Base-by-base conservation (phyloP, 2,329 filamentous ascomycete genomes). In the Endothia cerciana region DNA sequence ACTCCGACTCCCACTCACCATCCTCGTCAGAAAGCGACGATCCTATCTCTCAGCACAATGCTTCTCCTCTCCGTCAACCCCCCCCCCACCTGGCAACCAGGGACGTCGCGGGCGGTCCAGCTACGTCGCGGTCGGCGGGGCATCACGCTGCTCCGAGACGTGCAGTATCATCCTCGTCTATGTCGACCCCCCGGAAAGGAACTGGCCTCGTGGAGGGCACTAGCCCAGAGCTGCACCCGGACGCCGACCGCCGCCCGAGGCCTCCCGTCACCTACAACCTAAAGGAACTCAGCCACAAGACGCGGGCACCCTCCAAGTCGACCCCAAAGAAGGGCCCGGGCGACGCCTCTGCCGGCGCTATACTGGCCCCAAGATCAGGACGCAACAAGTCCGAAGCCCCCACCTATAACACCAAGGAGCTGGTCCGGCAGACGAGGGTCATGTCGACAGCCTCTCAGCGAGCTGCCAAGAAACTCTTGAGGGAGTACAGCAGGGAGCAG, bases 191-290 rank as follows among this genome's bases (percentile, higher is more conserved):
- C 4, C 15, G 38, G 17, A 43, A 4, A 11, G 57, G 25, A 5
- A 45, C 38, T 30, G 25, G 40, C 36, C 11, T 57, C 15, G 2
- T 38, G 8, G 61, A 49, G 13, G 49, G 49, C 25, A 41, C 57
- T 4, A 58, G 49, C 15, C 38, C 58, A 30, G 28, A 4, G n/a
- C 40, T 65, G 10, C 8, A 40, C n/a, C 5, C 57, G n/a, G 17
- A 17, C 7, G 4, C 30, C 41, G 5, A 33, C 10, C 58, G 58
- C 19, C 63, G 63, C 22, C 28, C 28, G 4, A 41, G 63, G 28
- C 58, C 40, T 15, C 11, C 22, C 7, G 63, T 60, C 47, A 65
- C 57, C 38, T 61, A 65, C 40, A 65, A 61, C 33, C 49, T 61
- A 19, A 60, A 57, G n/a, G 40, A 60, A 7, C 63, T 65, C 11